These are phyloP conservation scores for Trichoderma sp. DNA, from an alignment of 2,329 filamentous ascomycete genomes.

Conservation along the genomic window DNA sequence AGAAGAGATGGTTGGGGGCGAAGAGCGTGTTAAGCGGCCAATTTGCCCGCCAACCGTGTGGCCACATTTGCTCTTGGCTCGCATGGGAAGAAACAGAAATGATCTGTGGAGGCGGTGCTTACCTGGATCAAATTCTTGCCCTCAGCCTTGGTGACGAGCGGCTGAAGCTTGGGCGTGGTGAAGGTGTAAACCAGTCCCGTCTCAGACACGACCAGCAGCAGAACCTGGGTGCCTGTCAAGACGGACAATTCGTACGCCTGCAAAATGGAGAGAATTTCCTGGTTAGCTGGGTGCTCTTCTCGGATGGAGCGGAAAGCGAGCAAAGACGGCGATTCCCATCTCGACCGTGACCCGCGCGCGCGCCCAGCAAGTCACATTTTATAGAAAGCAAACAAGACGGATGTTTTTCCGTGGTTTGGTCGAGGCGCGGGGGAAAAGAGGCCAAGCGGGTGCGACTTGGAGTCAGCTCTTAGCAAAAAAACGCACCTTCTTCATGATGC, in stretches of 20 bases:
- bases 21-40: not conserved
- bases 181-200: conserved; percentile 98
- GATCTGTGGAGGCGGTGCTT: conserved; percentile 33
- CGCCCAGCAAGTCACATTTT: not conserved
- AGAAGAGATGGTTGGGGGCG: not conserved
- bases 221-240: conserved; percentile 93
- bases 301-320: conserved; percentile 9
- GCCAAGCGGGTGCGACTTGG: not conserved
- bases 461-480: not conserved
- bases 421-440: not conserved
- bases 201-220: conserved; percentile 94
- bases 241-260: conserved; percentile 97
- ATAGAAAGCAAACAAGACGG: not conserved
- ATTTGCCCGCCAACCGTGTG: not conserved
- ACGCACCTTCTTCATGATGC: conserved; percentile 99
- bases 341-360: not conserved
- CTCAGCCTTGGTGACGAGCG: conserved; percentile 95
- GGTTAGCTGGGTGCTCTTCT: conserved; percentile 23
- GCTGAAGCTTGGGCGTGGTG: conserved; percentile 96
- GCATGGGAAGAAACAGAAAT: not conserved
- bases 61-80: not conserved
- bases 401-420: not conserved
- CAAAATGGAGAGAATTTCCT: not conserved
- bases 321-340: not conserved
- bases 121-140: conserved; percentile 99